Evolutionary conservation across 1,284 basidiomycete genomes (phyloP).

Genomic region (Veloboletus limbatus): DNA sequence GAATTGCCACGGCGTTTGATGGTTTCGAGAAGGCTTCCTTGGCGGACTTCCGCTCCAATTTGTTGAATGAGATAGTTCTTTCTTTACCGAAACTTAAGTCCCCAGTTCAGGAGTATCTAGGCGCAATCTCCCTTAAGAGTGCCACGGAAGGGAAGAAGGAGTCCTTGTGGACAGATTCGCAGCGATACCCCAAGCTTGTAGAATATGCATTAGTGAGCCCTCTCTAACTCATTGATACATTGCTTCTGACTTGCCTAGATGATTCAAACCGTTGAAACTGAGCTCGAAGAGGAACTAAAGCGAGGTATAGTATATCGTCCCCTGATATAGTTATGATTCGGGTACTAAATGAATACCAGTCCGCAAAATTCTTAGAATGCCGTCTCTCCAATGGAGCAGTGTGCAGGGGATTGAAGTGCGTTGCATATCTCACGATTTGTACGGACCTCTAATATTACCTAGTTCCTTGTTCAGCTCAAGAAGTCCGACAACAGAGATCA

Average conservation of each 20-base stretch:
- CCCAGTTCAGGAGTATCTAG: constrained; percentile 56
- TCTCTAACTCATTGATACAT: background rate
- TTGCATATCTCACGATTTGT: background rate
- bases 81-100: constrained; percentile 65
- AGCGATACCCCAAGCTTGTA: constrained; percentile 68
- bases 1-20: constrained; percentile 69
- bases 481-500: constrained; percentile 70
- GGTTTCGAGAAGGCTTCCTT: constrained; percentile 42
- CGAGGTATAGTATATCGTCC: constrained; percentile 43
- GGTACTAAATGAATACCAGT: constrained; percentile 42
- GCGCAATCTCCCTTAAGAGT: constrained; percentile 57
- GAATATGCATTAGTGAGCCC: constrained; percentile 41
- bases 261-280: constrained; percentile 63
- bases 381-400: constrained; percentile 72
- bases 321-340: constrained; percentile 1
- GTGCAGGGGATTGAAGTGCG: constrained; percentile 69
- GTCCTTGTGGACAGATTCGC: constrained; percentile 70
- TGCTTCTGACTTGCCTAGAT: constrained; percentile 36
- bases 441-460: background rate
- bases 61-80: constrained; percentile 73
- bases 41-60: constrained; percentile 56
- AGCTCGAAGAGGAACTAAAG: constrained; percentile 76
- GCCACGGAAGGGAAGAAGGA: constrained; percentile 73
- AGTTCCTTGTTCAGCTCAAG: constrained; percentile 81
- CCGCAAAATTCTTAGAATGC: constrained; percentile 71